phyloP scores from a whole-genome alignment of 805 yeast genomes.

The Metschnikowia anglica region DNA sequence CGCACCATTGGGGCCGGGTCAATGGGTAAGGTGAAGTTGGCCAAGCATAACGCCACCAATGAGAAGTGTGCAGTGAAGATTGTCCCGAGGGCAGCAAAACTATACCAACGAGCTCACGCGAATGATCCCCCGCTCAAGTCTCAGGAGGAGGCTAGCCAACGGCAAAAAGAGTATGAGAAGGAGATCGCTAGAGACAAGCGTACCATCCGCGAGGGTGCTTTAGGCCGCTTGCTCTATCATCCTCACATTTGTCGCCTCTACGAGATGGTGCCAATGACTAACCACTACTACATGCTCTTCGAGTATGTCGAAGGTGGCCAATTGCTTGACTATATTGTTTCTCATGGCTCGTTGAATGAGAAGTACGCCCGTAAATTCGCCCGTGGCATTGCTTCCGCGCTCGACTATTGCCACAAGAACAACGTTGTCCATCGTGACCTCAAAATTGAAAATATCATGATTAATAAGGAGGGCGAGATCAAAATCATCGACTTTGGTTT shows the following conservation, averaged over 20 bases:
- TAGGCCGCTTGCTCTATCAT: conserved; percentile 86
- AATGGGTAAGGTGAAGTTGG: conserved; percentile 97
- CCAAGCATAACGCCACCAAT: conserved; percentile 76
- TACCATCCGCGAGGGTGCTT: conserved; percentile 91
- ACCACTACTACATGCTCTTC: conserved; percentile 93
- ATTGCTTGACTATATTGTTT: conserved; percentile 92
- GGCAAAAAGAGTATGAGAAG: conserved; percentile 70
- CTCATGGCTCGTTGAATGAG: conserved; percentile 93
- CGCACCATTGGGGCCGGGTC: conserved; percentile 98
- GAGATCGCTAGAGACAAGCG: conserved; percentile 89
- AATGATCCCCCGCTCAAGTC: conserved; percentile 65
- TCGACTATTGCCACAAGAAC: conserved; percentile 90
- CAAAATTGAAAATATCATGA: conserved; percentile 94
- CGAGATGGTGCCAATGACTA: conserved; percentile 95
- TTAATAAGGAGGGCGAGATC: conserved; percentile 88
- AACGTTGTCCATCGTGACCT: conserved; percentile 96
- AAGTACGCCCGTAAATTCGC: conserved; percentile 93
- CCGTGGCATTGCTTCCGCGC: conserved; percentile 89
- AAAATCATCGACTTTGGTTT: conserved; percentile 96
- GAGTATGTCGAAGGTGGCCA: conserved; percentile 98
- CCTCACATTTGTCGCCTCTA: conserved; percentile 88
- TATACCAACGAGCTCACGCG: conserved; percentile 69
- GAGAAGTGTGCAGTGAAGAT: conserved; percentile 91
- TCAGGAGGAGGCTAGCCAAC: conserved; percentile 54
- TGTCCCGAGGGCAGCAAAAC: conserved; percentile 82